Conservation (phyloP, 495 filamentous ascomycete species). For the Geoglossum glabrum region DNA sequence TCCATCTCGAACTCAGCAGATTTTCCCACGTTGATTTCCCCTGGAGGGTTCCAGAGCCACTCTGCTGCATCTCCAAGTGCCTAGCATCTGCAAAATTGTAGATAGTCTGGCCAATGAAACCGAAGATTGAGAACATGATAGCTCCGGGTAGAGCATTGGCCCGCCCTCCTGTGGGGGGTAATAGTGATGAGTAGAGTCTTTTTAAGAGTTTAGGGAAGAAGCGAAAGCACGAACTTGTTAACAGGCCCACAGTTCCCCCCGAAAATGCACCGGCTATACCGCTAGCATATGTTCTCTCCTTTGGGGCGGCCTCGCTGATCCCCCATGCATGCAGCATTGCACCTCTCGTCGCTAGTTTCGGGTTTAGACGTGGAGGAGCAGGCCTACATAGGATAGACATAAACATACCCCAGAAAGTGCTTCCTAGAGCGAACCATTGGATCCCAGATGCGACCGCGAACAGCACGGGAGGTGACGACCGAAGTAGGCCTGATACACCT, state of each 20-base stretch:
- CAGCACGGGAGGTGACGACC: constrained; percentile 40
- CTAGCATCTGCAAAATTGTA: constrained; percentile 32
- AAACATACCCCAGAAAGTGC: constrained; percentile 52
- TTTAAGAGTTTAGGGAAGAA: background rate
- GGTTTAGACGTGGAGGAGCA: background rate
- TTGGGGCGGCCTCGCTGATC: constrained; percentile 19
- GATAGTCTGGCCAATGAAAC: constrained; percentile 35
- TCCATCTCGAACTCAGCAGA: constrained; percentile 51
- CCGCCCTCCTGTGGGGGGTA: constrained; percentile 18
- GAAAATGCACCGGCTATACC: constrained; percentile 46
- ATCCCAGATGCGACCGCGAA: constrained; percentile 53
- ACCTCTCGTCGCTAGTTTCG: constrained; percentile 22
- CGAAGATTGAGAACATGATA: constrained; percentile 42
- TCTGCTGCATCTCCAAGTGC: constrained; percentile 9
- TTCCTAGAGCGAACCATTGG: constrained; percentile 64
- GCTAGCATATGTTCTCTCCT: constrained; percentile 41
- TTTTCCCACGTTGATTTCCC: constrained; percentile 16
- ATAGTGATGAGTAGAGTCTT: background rate
- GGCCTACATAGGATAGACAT: background rate
- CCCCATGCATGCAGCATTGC: constrained; percentile 20
- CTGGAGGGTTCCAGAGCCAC: constrained; percentile 1
- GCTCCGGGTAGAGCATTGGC: constrained; percentile 34
- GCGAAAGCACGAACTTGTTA: constrained; percentile 36
- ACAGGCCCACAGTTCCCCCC: constrained; percentile 38
- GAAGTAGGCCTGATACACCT: constrained; percentile 43